Evolutionary conservation across 257 asterid species (phyloP).

Genomic region (Salvia hispanica): DNA sequence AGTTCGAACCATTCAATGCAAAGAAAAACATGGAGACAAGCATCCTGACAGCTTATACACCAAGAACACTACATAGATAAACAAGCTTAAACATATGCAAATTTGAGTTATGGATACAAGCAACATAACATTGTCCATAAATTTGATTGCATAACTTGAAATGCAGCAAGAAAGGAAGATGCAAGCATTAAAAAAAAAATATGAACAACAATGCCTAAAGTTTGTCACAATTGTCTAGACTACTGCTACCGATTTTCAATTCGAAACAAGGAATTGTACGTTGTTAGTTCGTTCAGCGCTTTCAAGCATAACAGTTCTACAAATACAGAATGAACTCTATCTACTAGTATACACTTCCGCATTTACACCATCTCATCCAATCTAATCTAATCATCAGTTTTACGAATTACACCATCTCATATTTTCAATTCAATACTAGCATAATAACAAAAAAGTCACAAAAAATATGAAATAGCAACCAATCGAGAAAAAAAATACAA

Average conservation of each 20-base stretch:
- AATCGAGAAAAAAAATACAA: neutral
- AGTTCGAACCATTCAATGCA: neutral
- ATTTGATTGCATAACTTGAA: neutral
- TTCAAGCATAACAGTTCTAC: neutral
- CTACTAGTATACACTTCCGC: slow-evolving; percentile 7
- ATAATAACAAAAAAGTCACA: neutral
- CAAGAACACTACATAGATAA: slow-evolving; percentile 6
- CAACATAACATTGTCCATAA: slow-evolving; percentile 11
- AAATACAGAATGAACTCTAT: neutral
- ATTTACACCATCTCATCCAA: slow-evolving; percentile 12
- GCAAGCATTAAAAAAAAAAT: neutral
- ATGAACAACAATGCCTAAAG: slow-evolving; percentile 5
- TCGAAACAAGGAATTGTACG: neutral
- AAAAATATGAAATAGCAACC: neutral
- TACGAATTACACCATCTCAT: slow-evolving; percentile 3
- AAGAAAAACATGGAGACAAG: neutral
- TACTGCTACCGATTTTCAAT: neutral
- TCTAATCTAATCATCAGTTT: neutral
- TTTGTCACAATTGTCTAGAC: neutral
- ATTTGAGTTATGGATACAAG: neutral
- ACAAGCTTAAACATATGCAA: neutral
- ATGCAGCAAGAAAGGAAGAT: slow-evolving; percentile 19
- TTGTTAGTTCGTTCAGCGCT: neutral
- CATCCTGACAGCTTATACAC: neutral
- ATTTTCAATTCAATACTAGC: neutral